A percentile compares a stretch with the other conserved stretches of the same genome.
phyloP scores from a whole-genome alignment of 176 grass and related monocot genomes.

The Panicum miliaceum region DNA sequence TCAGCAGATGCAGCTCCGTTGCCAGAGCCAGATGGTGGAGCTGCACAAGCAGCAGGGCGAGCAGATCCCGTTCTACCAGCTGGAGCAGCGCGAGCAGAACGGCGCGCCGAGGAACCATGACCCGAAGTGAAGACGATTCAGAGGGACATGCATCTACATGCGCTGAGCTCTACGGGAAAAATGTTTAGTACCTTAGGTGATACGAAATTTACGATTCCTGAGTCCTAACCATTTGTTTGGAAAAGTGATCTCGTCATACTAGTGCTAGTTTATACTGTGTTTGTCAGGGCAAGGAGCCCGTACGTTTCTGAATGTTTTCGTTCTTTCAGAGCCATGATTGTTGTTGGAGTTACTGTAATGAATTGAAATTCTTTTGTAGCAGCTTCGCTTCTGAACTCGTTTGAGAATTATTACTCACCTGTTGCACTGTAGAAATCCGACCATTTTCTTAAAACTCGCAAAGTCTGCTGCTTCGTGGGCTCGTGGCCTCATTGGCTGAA shows the following conservation, averaged over 20 bases:
- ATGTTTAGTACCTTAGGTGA: constrained; percentile 41
- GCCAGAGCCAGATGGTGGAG: constrained; percentile 65
- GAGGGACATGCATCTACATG: neutral
- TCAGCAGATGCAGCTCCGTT: constrained; percentile 54
- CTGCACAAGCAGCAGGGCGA: constrained; percentile 55
- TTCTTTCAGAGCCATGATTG: constrained; percentile 48
- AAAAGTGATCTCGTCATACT: constrained; percentile 24
- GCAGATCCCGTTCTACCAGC: constrained; percentile 73
- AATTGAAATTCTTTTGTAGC: constrained; percentile 58
- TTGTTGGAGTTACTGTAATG: constrained; percentile 37
- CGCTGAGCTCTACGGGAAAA: neutral
- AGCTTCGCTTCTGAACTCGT: neutral
- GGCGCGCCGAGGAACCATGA: constrained; percentile 46
- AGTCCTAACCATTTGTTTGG: constrained; percentile 71
- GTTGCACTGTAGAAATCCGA: neutral
- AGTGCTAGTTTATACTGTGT: constrained; percentile 26
- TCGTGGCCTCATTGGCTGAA: too few species aligned
- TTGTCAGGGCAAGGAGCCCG: constrained; percentile 32
- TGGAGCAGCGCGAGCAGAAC: constrained; percentile 67
- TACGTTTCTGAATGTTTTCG: constrained; percentile 48
- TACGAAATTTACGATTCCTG: constrained; percentile 52
- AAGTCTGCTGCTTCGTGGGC: neutral
- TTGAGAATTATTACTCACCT: neutral
- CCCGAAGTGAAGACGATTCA: constrained; percentile 38
- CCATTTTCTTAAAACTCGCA: neutral